These are phyloP conservation scores for Populus ilicifolia DNA, from an alignment of 345 rosid genomes.

Conservation along the genomic window DNA sequence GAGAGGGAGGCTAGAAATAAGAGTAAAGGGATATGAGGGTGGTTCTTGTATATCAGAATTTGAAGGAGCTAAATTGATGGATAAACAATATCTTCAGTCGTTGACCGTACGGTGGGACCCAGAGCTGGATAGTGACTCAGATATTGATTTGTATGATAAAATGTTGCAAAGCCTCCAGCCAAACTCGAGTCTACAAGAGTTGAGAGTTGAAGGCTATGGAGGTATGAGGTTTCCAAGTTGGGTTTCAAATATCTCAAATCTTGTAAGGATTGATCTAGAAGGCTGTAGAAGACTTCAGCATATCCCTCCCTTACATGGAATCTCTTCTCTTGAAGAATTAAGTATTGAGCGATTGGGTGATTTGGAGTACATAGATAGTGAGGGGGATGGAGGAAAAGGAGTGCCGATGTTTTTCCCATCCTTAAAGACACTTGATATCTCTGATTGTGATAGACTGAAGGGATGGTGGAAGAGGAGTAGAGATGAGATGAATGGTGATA, in stretches of 20 bases:
- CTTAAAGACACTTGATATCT: constrained; percentile 1
- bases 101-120: no score
- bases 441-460: neutral
- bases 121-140: neutral
- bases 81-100: no score
- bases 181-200: neutral
- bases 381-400: neutral
- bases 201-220: neutral
- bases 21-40: no score
- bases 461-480: neutral
- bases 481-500: no score
- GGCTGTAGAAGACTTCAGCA: neutral
- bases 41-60: no score
- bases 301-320: neutral
- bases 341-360: neutral
- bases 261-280: neutral
- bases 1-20: no score
- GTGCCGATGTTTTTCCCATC: neutral
- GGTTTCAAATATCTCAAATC: neutral
- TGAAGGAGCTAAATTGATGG: no score
- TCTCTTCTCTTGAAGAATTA: neutral
- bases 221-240: neutral
- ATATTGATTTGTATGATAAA: neutral
- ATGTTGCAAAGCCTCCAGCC: constrained; percentile 5
- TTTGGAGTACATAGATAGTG: neutral